A percentile compares a stretch with the other conserved stretches of the same genome.
Evolutionary conservation across 163 green algal species (phyloP).

Genomic region (Scenedesmus sp.): DNA sequence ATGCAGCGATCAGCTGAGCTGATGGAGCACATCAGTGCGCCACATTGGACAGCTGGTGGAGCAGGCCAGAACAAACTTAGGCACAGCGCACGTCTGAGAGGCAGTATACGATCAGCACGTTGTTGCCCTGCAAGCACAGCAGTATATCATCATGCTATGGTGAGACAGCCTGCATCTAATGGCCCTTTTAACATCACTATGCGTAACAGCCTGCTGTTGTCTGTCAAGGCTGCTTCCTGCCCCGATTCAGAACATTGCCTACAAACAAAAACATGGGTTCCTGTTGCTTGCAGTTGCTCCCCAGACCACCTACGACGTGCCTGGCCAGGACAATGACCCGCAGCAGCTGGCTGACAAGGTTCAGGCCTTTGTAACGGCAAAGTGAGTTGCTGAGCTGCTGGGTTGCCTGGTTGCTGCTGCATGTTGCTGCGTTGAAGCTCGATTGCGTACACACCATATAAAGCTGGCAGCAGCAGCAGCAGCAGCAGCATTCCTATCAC

Average conservation of each 20-base stretch:
- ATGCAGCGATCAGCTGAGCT: not conserved
- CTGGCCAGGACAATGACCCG: not conserved
- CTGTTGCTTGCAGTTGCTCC: not conserved
- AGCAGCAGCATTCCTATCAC: too few relatives aligned
- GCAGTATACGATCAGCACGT: too few relatives aligned
- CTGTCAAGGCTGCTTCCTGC: too few relatives aligned
- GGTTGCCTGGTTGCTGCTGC: not conserved
- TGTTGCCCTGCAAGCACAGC: not conserved
- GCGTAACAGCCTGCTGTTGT: too few relatives aligned
- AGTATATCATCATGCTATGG: too few relatives aligned
- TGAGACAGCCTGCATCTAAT: too few relatives aligned
- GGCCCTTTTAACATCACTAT: too few relatives aligned
- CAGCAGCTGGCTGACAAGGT: slow-evolving; percentile 6
- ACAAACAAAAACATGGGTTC: not conserved
- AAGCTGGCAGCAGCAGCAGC: too few relatives aligned
- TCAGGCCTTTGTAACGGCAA: not conserved
- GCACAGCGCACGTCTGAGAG: too few relatives aligned
- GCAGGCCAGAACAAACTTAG: not conserved
- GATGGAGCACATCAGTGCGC: not conserved
- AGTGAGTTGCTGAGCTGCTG: not conserved
- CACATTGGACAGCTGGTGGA: not conserved
- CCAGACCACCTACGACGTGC: not conserved
- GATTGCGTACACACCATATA: too few relatives aligned
- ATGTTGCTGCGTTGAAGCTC: not conserved
- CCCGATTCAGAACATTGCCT: too few relatives aligned